Evolutionary conservation across 257 asterid genomes (phyloP).

Genomic region (Plantago elongata): DNA sequence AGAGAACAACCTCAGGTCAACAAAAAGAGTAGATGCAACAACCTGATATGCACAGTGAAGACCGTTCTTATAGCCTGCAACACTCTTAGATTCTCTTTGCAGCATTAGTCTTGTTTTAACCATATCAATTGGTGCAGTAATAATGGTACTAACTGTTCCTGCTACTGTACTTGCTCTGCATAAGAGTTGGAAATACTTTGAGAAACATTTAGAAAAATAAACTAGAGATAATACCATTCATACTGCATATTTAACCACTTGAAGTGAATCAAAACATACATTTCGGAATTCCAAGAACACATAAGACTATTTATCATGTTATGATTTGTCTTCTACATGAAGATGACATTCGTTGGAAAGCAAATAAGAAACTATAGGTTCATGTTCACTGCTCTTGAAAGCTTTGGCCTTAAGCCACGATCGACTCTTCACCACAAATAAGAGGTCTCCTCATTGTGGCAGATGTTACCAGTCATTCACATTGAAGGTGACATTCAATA

Average conservation of each 20-base stretch:
- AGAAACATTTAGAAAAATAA: constrained; percentile 18
- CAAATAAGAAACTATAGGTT: too few species aligned
- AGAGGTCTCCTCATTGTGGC: constrained; percentile 2
- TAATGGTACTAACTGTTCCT: constrained; percentile 74
- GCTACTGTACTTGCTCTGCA: constrained; percentile 83
- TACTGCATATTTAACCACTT: constrained; percentile 10
- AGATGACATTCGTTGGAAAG: too few species aligned
- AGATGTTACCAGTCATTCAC: constrained; percentile 2
- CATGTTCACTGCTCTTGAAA: neutral
- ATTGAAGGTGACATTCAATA: constrained; percentile 4
- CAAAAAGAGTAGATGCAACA: constrained; percentile 19
- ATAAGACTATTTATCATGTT: too few species aligned
- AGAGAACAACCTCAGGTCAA: constrained; percentile 1
- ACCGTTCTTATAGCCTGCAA: constrained; percentile 69
- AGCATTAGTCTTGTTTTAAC: constrained; percentile 95
- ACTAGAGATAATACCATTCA: constrained; percentile 1
- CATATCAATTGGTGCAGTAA: constrained; percentile 90
- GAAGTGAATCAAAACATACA: constrained; percentile 1
- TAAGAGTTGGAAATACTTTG: constrained; percentile 29
- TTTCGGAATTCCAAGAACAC: neutral
- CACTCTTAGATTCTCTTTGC: constrained; percentile 64
- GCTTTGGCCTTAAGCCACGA: neutral
- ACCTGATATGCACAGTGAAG: constrained; percentile 94
- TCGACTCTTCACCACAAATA: constrained; percentile 1
- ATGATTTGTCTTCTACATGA: too few species aligned